Evolutionary conservation across 2,329 filamentous ascomycete species (phyloP).

Genomic region (Drechslerella coelobrocha): DNA sequence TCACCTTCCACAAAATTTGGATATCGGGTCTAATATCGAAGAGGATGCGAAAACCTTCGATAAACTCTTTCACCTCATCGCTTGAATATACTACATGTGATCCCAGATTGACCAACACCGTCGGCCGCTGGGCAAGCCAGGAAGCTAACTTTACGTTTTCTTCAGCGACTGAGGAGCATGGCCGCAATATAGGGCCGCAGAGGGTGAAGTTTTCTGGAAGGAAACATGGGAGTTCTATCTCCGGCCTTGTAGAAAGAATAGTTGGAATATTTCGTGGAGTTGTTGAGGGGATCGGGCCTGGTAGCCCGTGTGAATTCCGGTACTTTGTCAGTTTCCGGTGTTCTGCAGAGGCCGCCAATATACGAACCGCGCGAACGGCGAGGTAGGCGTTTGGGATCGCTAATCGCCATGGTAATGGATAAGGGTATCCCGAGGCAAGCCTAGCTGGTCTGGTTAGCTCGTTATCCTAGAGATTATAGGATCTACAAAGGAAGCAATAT

Average conservation of each 20-base stretch:
- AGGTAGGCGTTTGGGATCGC: constrained; percentile 61
- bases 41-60: background rate
- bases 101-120: background rate
- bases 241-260: background rate
- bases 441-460: constrained; percentile 53
- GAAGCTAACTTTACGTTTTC: background rate
- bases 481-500: constrained; percentile 12
- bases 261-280: background rate
- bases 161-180: background rate
- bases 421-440: constrained; percentile 60
- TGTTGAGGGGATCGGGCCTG: background rate
- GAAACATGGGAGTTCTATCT: background rate
- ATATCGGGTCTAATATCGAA: background rate
- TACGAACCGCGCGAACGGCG: constrained; percentile 55
- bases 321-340: constrained; percentile 53
- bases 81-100: background rate
- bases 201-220: background rate
- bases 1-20: background rate
- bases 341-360: constrained; percentile 50
- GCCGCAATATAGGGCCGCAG: background rate
- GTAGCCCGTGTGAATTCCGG: constrained; percentile 52
- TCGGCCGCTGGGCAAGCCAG: background rate
- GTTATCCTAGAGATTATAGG: background rate
- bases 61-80: background rate
- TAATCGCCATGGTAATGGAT: constrained; percentile 61